Conservation (phyloP, 208 protist genomes). For the Wallacemonas rigidus region DNA sequence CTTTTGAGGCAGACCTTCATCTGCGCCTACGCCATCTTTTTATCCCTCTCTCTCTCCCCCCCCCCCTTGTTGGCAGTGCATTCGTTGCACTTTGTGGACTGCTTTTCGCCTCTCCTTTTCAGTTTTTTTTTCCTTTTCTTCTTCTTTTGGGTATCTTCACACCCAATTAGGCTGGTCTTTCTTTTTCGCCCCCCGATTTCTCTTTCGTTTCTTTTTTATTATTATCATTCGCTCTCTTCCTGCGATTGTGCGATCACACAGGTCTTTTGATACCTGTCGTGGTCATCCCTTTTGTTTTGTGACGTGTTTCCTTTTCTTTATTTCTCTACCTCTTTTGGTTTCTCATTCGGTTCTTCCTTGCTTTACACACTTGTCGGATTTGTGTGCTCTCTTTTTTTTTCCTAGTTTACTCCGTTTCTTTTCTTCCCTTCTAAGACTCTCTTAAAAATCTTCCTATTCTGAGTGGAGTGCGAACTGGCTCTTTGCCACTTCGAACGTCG, state of each 20-base stretch:
- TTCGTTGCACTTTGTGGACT: constrained; percentile 1
- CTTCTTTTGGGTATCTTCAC: neutral
- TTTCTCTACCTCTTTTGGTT: constrained; percentile 2
- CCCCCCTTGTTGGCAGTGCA: neutral
- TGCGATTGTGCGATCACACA: constrained; percentile 8
- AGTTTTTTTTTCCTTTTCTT: constrained; percentile 3
- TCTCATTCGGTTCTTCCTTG: constrained; percentile 6
- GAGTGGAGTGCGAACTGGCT: too few relatives aligned
- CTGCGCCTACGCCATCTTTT: neutral
- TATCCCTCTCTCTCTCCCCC: neutral
- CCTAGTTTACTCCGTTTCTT: constrained; percentile 15
- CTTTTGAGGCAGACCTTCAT: constrained; percentile 1
- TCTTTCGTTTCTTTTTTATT: constrained; percentile 12
- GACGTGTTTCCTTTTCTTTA: neutral
- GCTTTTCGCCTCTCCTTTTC: neutral
- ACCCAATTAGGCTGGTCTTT: constrained; percentile 14
- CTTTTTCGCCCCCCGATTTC: constrained; percentile 15
- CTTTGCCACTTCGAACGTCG: too few relatives aligned
- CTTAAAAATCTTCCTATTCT: neutral
- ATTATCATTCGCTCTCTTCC: constrained; percentile 2
- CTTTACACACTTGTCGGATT: neutral
- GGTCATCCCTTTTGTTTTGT: neutral
- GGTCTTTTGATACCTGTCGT: neutral
- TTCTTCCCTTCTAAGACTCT: constrained; percentile 3
- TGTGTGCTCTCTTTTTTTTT: constrained; percentile 2